Conservation (phyloP, 805 yeast genomes). For the Ogataea siamensis region DNA sequence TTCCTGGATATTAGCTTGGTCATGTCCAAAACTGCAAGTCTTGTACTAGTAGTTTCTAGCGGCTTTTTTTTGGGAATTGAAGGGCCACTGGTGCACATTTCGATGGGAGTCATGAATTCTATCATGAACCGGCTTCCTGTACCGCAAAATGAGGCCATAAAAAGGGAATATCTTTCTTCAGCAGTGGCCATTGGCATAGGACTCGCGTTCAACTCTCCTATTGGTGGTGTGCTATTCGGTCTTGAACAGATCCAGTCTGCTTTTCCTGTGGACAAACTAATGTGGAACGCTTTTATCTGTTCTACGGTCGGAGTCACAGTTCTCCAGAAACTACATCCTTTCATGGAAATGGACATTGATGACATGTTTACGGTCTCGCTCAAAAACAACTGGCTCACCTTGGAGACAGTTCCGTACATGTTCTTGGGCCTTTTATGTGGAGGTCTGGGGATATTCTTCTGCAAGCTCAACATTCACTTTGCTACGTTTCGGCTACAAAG, state of each 20-base stretch:
- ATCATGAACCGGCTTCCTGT: conserved; percentile 29
- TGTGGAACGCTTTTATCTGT: conserved; percentile 84
- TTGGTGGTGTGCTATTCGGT: conserved; percentile 82
- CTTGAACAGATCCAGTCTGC: conserved; percentile 66
- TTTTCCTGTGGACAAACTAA: conserved; percentile 57
- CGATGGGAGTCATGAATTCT: conserved; percentile 55
- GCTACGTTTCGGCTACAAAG: conserved; percentile 34
- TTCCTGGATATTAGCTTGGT: conserved; percentile 54
- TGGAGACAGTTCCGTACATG: conserved; percentile 74
- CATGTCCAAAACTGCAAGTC: conserved; percentile 53
- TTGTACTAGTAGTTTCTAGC: conserved; percentile 65
- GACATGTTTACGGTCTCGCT: conserved; percentile 61
- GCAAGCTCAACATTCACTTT: conserved; percentile 44
- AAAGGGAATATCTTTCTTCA: conserved; percentile 67
- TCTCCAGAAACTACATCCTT: conserved; percentile 50
- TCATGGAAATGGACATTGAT: conserved; percentile 39
- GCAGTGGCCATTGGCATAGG: conserved; percentile 83
- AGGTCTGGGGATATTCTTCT: conserved; percentile 54
- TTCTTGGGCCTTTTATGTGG: conserved; percentile 72
- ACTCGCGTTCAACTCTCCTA: conserved; percentile 82
- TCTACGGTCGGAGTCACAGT: conserved; percentile 71
- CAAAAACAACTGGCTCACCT: conserved; percentile 66
- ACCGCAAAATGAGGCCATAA: conserved; percentile 52
- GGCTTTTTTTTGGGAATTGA: conserved; percentile 86
- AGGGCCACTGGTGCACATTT: conserved; percentile 81